These are phyloP conservation scores for Psidium friedrichsthalianum DNA, from an alignment of 345 rosid species.

Conservation along the genomic window DNA sequence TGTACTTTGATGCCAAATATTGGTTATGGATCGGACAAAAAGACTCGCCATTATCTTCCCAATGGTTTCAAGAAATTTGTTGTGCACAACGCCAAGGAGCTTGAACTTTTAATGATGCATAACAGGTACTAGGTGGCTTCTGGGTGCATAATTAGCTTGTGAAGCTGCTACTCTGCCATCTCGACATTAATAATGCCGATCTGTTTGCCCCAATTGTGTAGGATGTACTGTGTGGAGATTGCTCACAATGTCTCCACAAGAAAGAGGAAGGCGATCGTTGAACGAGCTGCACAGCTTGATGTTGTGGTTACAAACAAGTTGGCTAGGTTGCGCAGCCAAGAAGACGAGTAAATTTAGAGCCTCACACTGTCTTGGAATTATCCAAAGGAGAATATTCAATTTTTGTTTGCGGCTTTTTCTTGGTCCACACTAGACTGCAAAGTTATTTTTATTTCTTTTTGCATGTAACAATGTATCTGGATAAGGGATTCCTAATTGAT, in stretches of 20 bases:
- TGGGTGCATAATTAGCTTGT: background rate
- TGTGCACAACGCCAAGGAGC: conserved; percentile 62
- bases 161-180: background rate
- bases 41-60: conserved; percentile 71
- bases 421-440: background rate
- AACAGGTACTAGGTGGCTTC: conserved; percentile 37
- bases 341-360: conserved; percentile 41
- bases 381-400: background rate
- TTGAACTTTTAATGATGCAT: conserved; percentile 88
- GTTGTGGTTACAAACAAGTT: conserved; percentile 56
- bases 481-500: background rate
- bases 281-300: conserved; percentile 78
- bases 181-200: background rate
- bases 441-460: background rate
- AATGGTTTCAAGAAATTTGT: conserved; percentile 83
- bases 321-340: conserved; percentile 77
- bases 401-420: background rate
- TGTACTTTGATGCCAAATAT: conserved; percentile 72
- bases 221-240: conserved; percentile 45
- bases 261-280: conserved; percentile 70
- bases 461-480: background rate
- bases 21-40: conserved; percentile 77
- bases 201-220: background rate
- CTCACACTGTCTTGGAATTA: background rate
- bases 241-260: conserved; percentile 78